Percentiles rank a stretch among this genome's conserved stretches.
These are phyloP conservation scores for Hapsidospora chrysogenum DNA, from an alignment of 495 filamentous ascomycete genomes.

Conservation along the genomic window DNA sequence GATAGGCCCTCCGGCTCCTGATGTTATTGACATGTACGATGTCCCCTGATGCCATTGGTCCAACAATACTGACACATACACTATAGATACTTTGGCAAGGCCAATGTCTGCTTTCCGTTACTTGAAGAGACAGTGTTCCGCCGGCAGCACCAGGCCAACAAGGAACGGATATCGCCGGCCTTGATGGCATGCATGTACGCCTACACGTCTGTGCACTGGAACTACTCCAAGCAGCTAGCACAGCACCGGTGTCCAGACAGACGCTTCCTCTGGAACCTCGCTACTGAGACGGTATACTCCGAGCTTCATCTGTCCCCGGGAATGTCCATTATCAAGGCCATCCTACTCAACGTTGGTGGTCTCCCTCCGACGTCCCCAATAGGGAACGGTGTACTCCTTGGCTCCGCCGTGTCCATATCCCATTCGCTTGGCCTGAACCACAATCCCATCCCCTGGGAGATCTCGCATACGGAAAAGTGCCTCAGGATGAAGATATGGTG, in stretches of 20 bases:
- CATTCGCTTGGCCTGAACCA: conserved; percentile 36
- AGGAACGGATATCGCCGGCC: conserved; percentile 27
- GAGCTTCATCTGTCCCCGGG: conserved; percentile 30
- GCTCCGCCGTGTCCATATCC: conserved; percentile 30
- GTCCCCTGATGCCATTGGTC: neutral
- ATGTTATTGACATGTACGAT: conserved; percentile 32
- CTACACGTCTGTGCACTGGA: conserved; percentile 35
- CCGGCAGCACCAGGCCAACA: conserved; percentile 20
- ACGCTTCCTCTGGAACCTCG: conserved; percentile 34
- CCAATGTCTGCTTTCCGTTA: conserved; percentile 36
- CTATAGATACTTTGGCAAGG: conserved; percentile 20
- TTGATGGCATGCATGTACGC: conserved; percentile 38
- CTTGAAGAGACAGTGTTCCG: conserved; percentile 33
- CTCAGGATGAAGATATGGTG: conserved; percentile 34
- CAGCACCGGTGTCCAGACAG: conserved; percentile 30
- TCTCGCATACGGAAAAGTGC: conserved; percentile 29
- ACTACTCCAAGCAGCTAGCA: conserved; percentile 24
- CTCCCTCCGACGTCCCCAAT: conserved; percentile 36
- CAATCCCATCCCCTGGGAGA: conserved; percentile 30
- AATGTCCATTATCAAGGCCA: conserved; percentile 30
- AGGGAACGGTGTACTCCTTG: conserved; percentile 33
- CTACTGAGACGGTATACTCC: conserved; percentile 32
- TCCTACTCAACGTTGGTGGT: conserved; percentile 30
- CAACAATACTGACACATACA: too few relatives aligned
- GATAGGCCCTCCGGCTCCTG: conserved; percentile 31